These are phyloP conservation scores for Pichia kudriavzevii DNA, from an alignment of 1,139 yeast genomes.

Conservation along the genomic window DNA sequence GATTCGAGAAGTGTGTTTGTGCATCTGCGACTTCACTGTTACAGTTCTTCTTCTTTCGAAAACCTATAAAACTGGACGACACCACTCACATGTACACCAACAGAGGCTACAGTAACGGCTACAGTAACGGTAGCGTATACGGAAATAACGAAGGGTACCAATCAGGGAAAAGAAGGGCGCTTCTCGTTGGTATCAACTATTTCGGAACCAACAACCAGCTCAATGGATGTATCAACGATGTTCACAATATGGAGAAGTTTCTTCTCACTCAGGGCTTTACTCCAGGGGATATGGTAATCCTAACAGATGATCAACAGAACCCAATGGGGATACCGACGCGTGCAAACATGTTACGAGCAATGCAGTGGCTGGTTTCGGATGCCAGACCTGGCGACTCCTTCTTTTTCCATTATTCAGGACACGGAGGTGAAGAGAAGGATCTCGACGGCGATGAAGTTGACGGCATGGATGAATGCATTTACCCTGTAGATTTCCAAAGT, in stretches of 20 bases:
- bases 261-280: conserved; percentile 56
- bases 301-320: conserved; percentile 65
- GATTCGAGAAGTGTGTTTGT: no score
- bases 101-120: no score
- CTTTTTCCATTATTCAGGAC: conserved; percentile 89
- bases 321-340: conserved; percentile 64
- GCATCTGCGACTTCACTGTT: no score
- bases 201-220: conserved; percentile 63
- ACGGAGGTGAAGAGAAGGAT: conserved; percentile 82
- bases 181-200: conserved; percentile 82
- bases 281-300: conserved; percentile 72
- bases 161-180: conserved; percentile 62
- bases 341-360: conserved; percentile 73
- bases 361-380: conserved; percentile 81
- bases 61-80: no score
- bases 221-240: conserved; percentile 85
- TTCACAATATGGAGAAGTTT: conserved; percentile 52
- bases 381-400: conserved; percentile 83
- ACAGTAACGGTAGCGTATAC: no score
- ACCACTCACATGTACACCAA: no score
- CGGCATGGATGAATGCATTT: conserved; percentile 84
- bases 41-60: no score
- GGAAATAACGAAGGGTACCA: no score
- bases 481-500: conserved; percentile 78
- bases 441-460: conserved; percentile 85